phyloP scores from a whole-genome alignment of 768 basidiomycete species.

The Trametes villosa region DNA sequence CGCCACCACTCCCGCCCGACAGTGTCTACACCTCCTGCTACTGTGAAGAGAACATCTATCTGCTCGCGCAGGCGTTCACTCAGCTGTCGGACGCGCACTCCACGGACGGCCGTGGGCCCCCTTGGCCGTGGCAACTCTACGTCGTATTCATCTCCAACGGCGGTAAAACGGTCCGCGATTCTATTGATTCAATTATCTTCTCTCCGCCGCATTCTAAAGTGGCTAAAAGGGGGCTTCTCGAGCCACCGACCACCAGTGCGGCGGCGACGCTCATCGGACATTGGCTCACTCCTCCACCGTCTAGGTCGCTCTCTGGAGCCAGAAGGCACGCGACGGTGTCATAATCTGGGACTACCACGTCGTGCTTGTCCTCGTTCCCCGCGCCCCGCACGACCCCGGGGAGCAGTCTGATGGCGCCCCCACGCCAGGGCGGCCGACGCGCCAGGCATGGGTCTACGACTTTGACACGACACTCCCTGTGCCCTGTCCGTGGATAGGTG shows the following conservation, averaged over 20 bases:
- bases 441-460: slow-evolving; percentile 66
- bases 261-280: slow-evolving; percentile 1
- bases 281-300: neutral
- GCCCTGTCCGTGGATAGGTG: slow-evolving; percentile 59
- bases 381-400: slow-evolving; percentile 1
- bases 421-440: neutral
- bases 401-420: neutral
- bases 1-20: slow-evolving; percentile 41
- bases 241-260: slow-evolving; percentile 4
- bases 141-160: slow-evolving; percentile 70
- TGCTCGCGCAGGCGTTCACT: slow-evolving; percentile 52
- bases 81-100: neutral
- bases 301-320: slow-evolving; percentile 70
- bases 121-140: slow-evolving; percentile 53
- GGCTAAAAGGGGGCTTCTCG: slow-evolving; percentile 3
- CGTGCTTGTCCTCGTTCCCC: slow-evolving; percentile 55
- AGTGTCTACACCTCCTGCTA: slow-evolving; percentile 61
- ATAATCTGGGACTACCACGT: slow-evolving; percentile 83
- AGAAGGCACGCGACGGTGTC: slow-evolving; percentile 44
- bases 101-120: neutral
- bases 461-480: slow-evolving; percentile 57
- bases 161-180: slow-evolving; percentile 52
- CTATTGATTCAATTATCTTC: neutral
- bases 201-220: neutral
- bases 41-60: slow-evolving; percentile 78